Evolutionary conservation across 345 rosid genomes (phyloP).

Genomic region (Salix dunnii): DNA sequence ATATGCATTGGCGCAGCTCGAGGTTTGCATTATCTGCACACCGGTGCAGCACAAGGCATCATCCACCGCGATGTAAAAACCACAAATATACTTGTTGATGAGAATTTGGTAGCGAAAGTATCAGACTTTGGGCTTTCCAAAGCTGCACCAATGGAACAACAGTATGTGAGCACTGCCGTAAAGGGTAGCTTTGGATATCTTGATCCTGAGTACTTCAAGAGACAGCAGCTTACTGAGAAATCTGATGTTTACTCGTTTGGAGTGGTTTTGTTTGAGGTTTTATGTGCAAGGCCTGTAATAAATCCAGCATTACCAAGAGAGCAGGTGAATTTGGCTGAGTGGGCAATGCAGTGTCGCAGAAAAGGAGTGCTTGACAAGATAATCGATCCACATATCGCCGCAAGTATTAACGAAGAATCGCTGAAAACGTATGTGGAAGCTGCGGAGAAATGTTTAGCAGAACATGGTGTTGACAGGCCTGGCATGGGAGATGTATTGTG

Average conservation of each 20-base stretch:
- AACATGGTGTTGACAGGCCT: constrained; percentile 78
- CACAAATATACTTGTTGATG: constrained; percentile 80
- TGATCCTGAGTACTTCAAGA: constrained; percentile 78
- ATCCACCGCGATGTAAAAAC: constrained; percentile 89
- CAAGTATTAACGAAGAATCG: constrained; percentile 46
- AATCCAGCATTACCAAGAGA: constrained; percentile 60
- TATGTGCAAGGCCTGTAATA: constrained; percentile 72
- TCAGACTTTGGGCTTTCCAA: constrained; percentile 81
- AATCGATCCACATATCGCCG: constrained; percentile 55
- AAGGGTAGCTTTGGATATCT: constrained; percentile 89
- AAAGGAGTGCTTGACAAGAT: constrained; percentile 57
- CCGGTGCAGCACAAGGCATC: constrained; percentile 68
- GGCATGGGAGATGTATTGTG: constrained; percentile 83
- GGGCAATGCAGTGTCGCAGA: constrained; percentile 69
- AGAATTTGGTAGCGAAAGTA: constrained; percentile 69
- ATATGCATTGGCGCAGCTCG: constrained; percentile 82
- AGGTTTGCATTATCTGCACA: constrained; percentile 80
- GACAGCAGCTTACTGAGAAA: constrained; percentile 81
- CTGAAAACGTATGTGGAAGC: constrained; percentile 64
- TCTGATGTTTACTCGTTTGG: constrained; percentile 90
- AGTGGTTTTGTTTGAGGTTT: constrained; percentile 72
- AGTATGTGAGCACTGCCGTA: constrained; percentile 80
- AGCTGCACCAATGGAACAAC: constrained; percentile 63
- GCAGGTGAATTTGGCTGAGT: constrained; percentile 74
- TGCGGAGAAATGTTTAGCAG: constrained; percentile 80